Base-by-base conservation (phyloP, 1,284 basidiomycete species). In the Kwoniella shivajii region DNA sequence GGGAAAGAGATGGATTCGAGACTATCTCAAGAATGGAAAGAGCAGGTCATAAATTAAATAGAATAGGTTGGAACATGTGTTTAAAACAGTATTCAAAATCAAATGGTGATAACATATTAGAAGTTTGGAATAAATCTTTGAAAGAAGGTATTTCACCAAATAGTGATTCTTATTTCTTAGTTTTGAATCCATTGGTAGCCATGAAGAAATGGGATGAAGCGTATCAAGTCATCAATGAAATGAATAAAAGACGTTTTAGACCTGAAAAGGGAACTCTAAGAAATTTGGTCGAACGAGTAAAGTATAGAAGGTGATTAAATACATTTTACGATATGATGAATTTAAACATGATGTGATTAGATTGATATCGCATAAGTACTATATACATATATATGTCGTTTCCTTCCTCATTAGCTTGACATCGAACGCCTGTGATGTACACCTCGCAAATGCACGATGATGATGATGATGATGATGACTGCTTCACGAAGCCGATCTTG, bases 31-130 rank as follows among this genome's bases (percentile, higher is more conserved):
- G 82, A 62, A 90, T 92, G 86, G 80, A 79, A 68, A 77, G 68
- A 41, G 79, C 81, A 14, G 80, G 80, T 0, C 74, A 88, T 51
- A 73, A 78, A 34, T 79, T 87, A 42, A 85, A 83, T 61, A 78
- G 83, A 37, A 80, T 84, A 27, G 84, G 84, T n/a, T 92, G 88
- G 76, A 86, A 92, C 68, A 82, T 87, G 59, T 78, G 93, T 43
- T 82, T 93, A 57, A 82, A 82, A 54, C 83, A 85, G 13, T 46
- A 29, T 24, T 16, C 44, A 84, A 84, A 61, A 74, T 90, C 56
- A 79, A 81, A 47, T 22, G 41, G 48, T 41, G 5, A 45, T 39
- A 24, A 30, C 43, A 20, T 11, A 2, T 3, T 77, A 10, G 78
- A 81, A 30, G 85, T 88, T 67, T 88, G 88, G 74, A 79, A 80